These are phyloP conservation scores for Vanilla planifolia DNA, from an alignment of 106 monocot species.

Conservation along the genomic window DNA sequence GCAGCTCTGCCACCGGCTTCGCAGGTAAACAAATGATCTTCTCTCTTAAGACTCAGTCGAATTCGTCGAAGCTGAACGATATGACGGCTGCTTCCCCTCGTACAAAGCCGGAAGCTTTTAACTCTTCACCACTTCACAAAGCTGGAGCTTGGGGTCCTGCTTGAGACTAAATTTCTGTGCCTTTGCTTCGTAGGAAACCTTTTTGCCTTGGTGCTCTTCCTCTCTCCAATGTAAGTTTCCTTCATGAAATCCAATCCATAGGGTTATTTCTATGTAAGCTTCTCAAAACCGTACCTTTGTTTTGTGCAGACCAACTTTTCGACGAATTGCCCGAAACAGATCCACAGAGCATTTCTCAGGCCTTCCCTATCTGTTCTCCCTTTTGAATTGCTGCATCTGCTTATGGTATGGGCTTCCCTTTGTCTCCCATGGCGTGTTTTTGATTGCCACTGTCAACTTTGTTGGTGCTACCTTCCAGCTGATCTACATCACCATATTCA, in stretches of 20 bases:
- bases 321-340: slow-evolving; percentile 52
- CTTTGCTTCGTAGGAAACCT: slow-evolving; percentile 72
- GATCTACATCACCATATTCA: slow-evolving; percentile 58
- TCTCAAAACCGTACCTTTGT: not conserved
- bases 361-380: slow-evolving; percentile 18
- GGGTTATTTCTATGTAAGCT: too few relatives aligned
- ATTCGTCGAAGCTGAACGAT: not conserved
- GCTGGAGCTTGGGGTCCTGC: too few relatives aligned
- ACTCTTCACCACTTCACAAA: too few relatives aligned
- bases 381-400: slow-evolving; percentile 58
- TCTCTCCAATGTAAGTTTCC: slow-evolving; percentile 80
- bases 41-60: not conserved
- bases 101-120: too few relatives aligned
- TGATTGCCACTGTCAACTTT: slow-evolving; percentile 86
- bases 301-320: slow-evolving; percentile 54
- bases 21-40: slow-evolving; percentile 18
- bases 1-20: slow-evolving; percentile 34
- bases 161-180: not conserved
- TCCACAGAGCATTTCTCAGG: slow-evolving; percentile 82
- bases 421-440: slow-evolving; percentile 62
- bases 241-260: not conserved
- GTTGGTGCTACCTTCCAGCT: slow-evolving; percentile 83
- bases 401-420: slow-evolving; percentile 88
- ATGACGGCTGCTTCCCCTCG: not conserved
- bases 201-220: slow-evolving; percentile 76